Base-by-base conservation (phyloP, 2,329 filamentous ascomycete genomes). In the Xylaria sp. region DNA sequence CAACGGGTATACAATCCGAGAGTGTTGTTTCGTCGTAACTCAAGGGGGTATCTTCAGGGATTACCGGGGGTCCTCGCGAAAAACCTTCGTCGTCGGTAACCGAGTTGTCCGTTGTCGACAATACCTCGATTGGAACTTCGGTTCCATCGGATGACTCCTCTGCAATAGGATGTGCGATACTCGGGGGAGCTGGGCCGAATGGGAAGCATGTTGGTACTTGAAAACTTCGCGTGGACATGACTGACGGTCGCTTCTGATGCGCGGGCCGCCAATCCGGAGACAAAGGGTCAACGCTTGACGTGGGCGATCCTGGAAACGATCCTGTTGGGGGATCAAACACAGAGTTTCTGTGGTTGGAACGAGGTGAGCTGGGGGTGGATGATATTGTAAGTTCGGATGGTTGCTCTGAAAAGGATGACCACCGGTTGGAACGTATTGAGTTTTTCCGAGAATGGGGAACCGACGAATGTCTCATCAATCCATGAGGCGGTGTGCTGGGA, bases 311-410 rank as follows among this genome's bases (percentile, higher is more conserved):
- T 0, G 94, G 92, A 54, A 90, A 86, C 2, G 87, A 90, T 58
- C 92, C 90, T 20, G 84, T 82, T 51, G 91, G 87, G 36, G 88
- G 86, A 77, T 97, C 95, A 73, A 97, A 97, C 53, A 97, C 83
- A 0, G 92, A 93, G 57, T 87, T 87, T 20, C 90, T 88, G 69
- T 89, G 89, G 33, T 88, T 89, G 1, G 93, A 96, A 50, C 85
- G 86, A 0, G 96, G 94, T 3, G 95, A 97, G 72, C 90, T 94
- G 1, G 94, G 90, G 1, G 91, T 85, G 0, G 94, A 97, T 1
- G 91, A 93, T 0, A 87, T 79, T 1, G 87, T 85, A 65, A 91
- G 88, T 10, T 92, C 89, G 0, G 88, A 88, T 31, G 87, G 86
- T 54, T 84, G 81, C 51, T 85, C 84, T 0, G 89, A 87, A 73